Conservation (phyloP, 73 alveolate genomes). For the Paramecium tetraurelia region DNA sequence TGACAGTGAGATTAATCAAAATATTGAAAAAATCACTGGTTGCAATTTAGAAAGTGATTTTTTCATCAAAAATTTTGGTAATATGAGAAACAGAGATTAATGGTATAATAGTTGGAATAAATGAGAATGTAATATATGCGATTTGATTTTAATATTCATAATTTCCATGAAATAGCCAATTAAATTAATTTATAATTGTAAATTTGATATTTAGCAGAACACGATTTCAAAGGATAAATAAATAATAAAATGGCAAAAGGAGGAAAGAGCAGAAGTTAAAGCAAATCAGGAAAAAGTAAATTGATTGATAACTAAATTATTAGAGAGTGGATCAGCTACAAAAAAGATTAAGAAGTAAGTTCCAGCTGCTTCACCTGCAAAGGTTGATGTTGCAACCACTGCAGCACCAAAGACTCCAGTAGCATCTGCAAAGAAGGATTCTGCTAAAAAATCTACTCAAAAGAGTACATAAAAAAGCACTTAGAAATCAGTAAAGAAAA, state of each 20-base stretch:
- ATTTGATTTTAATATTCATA: neutral
- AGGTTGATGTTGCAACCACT: neutral
- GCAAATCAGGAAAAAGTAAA: slow-evolving; percentile 43
- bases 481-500: neutral
- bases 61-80: neutral
- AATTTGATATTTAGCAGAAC: neutral
- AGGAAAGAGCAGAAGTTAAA: neutral
- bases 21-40: neutral
- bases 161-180: neutral
- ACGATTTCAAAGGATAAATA: neutral
- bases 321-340: slow-evolving; percentile 10
- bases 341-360: neutral
- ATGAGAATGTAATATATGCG: neutral
- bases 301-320: neutral
- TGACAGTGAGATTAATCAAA: neutral
- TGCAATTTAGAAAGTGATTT: neutral
- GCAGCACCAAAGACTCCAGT: slow-evolving; percentile 37
- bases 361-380: slow-evolving; percentile 5
- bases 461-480: slow-evolving; percentile 1
- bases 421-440: slow-evolving; percentile 44
- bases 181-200: neutral
- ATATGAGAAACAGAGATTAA: neutral
- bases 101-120: neutral
- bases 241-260: slow-evolving; percentile 31
- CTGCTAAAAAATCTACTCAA: neutral